Conservation (phyloP, 2,329 filamentous ascomycete genomes). For the Escovopsis sp. region DNA sequence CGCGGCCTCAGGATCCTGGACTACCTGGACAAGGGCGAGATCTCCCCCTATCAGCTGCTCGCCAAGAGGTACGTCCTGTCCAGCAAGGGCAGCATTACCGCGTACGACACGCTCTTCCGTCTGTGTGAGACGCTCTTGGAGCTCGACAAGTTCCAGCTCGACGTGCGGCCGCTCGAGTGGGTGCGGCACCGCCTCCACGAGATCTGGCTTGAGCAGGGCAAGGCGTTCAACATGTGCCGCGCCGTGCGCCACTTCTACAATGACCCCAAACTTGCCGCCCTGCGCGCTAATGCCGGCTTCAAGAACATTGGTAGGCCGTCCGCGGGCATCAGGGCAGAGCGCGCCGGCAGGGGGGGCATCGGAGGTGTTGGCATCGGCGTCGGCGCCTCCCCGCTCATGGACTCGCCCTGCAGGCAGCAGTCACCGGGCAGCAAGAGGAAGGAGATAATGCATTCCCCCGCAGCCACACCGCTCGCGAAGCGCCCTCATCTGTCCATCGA, state of each 20-base stretch:
- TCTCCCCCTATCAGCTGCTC: conserved; percentile 42
- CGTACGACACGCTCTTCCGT: conserved; percentile 42
- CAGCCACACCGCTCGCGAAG: conserved; percentile 11
- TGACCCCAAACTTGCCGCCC: conserved; percentile 32
- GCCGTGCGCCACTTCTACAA: conserved; percentile 40
- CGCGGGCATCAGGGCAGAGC: conserved; percentile 22
- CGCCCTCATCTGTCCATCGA: conserved; percentile 12
- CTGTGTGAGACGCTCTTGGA: conserved; percentile 38
- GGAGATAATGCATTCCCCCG: conserved; percentile 17
- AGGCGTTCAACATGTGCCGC: conserved; percentile 34
- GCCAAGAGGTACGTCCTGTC: conserved; percentile 32
- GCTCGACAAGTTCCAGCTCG: conserved; percentile 36
- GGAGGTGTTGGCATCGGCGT: background rate
- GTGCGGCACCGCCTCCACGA: conserved; percentile 41
- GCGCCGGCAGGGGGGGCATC: conserved; percentile 11
- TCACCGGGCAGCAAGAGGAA: conserved; percentile 18
- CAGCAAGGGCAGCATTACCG: conserved; percentile 25
- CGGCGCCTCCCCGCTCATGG: background rate
- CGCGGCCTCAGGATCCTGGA: conserved; percentile 36
- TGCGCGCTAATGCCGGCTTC: conserved; percentile 37
- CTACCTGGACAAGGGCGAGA: conserved; percentile 33
- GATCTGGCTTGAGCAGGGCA: conserved; percentile 25
- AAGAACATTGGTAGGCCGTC: conserved; percentile 43
- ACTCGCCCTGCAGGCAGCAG: conserved; percentile 10
- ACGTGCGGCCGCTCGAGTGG: conserved; percentile 39